These are phyloP conservation scores for Hyaloperonospora brassicae DNA, from an alignment of 352 stramenopile species.

Conservation along the genomic window DNA sequence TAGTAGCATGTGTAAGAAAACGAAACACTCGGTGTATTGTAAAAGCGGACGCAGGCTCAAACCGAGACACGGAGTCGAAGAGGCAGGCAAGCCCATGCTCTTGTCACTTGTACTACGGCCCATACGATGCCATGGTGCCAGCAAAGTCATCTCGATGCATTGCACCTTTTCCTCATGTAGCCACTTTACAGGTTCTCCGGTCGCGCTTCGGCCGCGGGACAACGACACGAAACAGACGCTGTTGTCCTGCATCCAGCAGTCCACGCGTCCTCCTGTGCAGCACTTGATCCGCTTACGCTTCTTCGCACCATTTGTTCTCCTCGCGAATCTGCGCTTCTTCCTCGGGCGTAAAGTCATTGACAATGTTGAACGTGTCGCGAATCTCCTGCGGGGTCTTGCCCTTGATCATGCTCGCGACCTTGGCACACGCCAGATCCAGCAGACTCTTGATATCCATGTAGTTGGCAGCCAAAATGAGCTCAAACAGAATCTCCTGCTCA, in stretches of 20 bases:
- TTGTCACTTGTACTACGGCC: no score
- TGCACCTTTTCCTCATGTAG: no score
- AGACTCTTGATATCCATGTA: conserved; percentile 99
- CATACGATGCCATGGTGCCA: no score
- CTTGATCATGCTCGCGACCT: conserved; percentile 92
- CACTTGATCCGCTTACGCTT: conserved; percentile 74
- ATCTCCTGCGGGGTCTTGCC: conserved; percentile 99
- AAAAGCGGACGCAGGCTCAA: no score
- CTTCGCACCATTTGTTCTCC: conserved; percentile 99
- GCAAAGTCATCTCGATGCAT: no score
- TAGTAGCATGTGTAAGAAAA: neutral
- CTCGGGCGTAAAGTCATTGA: conserved; percentile 99
- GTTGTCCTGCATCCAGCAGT: neutral
- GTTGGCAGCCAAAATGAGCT: conserved; percentile 99
- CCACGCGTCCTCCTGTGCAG: neutral
- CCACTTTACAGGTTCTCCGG: no score
- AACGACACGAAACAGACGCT: neutral
- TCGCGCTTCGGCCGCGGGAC: neutral
- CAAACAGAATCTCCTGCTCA: conserved; percentile 98
- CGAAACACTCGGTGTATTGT: neutral
- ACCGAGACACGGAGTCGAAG: no score
- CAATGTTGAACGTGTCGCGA: conserved; percentile 99
- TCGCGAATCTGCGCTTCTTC: conserved; percentile 98
- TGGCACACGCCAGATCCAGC: conserved; percentile 87
- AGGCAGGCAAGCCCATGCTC: no score